phyloP scores from a whole-genome alignment of 441 rosid genomes.

The Populus hybrid region DNA sequence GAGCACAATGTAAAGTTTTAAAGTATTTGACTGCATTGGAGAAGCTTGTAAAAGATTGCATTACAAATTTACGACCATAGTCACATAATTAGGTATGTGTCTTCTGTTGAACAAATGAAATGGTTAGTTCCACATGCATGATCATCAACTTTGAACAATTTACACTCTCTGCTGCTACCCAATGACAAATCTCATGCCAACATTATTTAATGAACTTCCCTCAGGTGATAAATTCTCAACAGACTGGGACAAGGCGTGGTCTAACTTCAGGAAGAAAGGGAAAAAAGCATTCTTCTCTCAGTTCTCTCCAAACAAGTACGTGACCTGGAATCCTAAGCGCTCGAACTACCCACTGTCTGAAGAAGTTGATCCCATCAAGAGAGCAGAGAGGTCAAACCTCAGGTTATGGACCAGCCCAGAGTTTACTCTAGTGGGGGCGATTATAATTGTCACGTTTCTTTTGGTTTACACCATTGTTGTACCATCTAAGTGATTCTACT shows the following conservation, averaged over 20 bases:
- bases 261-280: slow-evolving; percentile 74
- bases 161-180: neutral
- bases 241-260: slow-evolving; percentile 97
- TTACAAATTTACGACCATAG: neutral
- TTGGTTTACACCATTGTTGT: slow-evolving; percentile 30
- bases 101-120: neutral
- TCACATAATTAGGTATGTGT: neutral
- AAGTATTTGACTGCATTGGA: neutral
- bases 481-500: slow-evolving; percentile 56
- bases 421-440: too few species aligned
- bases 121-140: neutral
- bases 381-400: slow-evolving; percentile 81
- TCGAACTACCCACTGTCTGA: slow-evolving; percentile 67
- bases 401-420: slow-evolving; percentile 82
- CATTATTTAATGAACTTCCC: slow-evolving; percentile 10
- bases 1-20: neutral
- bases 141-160: neutral
- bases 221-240: slow-evolving; percentile 60
- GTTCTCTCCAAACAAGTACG: slow-evolving; percentile 48
- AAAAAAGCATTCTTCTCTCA: slow-evolving; percentile 61
- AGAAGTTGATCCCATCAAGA: slow-evolving; percentile 90
- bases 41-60: neutral
- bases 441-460: slow-evolving; percentile 35
- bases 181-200: neutral
- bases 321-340: neutral